Evolutionary conservation across 2,329 filamentous ascomycete genomes (phyloP), one percentile per base, ranked within the genome.

Genomic region (Diaporthe vaccinii): DNA sequence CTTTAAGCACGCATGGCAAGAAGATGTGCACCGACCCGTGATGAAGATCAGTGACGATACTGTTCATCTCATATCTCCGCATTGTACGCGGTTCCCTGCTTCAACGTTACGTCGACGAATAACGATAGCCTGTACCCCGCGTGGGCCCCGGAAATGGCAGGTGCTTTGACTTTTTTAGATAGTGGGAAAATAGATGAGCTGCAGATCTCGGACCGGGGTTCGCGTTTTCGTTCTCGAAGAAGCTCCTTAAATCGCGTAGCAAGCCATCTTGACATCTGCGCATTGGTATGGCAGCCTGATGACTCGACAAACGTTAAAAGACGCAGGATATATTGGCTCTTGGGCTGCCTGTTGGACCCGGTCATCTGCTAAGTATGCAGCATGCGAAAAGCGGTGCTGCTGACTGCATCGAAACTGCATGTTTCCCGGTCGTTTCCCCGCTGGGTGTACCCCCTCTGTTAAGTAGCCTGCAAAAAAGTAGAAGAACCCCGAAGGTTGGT

Each of bases 181-280:
- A 20, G 44, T 22, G 15, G 17, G 22, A 25, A 55, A 22, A 1
- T 62, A 58, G 8, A 67, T 68, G 46, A 59, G 39, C 4, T 74
- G 75, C 65, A 76, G 72, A 71, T 76, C 71, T 53, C 51, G 10
- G 36, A 20, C 74, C 44, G 46, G 71, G 74, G 44, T 74, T 14
- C 31, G 3, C 36, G 6, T 12, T n/a, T n/a, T n/a, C n/a, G n/a
- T n/a, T n/a, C n/a, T n/a, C n/a, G n/a, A n/a, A n/a, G n/a, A n/a
- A n/a, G n/a, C n/a, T n/a, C n/a, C n/a, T n/a, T n/a, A n/a, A n/a
- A n/a, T n/a, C n/a, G n/a, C n/a, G n/a, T n/a, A n/a, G n/a, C n/a
- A n/a, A n/a, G n/a, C n/a, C n/a, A n/a, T n/a, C n/a, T n/a, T n/a
- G n/a, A n/a, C n/a, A n/a, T n/a, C n/a, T n/a, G n/a, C n/a, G n/a